Evolutionary conservation across 306 rosid species (phyloP).

Genomic region (Vigna unguiculata): DNA sequence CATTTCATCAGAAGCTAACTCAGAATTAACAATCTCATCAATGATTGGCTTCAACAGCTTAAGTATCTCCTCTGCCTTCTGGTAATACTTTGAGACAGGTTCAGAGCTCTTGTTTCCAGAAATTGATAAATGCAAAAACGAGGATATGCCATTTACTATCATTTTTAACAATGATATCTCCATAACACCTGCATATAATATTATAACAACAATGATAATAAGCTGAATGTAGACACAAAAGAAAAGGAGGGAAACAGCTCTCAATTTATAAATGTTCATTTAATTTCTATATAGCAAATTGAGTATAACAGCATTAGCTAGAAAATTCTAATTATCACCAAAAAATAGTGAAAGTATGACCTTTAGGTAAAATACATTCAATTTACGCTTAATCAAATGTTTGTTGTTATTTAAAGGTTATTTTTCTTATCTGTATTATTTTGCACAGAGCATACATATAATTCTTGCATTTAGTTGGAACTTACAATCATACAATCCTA

Average conservation of each 20-base stretch:
- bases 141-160: slow-evolving; percentile 73
- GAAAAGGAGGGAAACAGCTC: slow-evolving; percentile 20
- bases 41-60: slow-evolving; percentile 81
- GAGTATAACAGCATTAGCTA: background rate
- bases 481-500: background rate
- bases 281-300: slow-evolving; percentile 33
- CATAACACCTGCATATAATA: slow-evolving; percentile 76
- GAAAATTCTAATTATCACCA: slow-evolving; percentile 16
- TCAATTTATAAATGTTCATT: slow-evolving; percentile 31
- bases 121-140: slow-evolving; percentile 69
- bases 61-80: slow-evolving; percentile 74
- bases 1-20: slow-evolving; percentile 70
- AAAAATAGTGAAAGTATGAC: background rate
- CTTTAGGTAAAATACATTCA: slow-evolving; percentile 19
- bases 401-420: background rate
- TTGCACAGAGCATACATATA: background rate
- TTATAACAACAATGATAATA: background rate
- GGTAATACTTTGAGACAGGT: slow-evolving; percentile 75
- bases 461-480: background rate
- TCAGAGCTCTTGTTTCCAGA: slow-evolving; percentile 69
- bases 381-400: no score
- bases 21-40: slow-evolving; percentile 74
- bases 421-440: no score
- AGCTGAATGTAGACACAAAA: slow-evolving; percentile 36
- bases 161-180: slow-evolving; percentile 78